These are phyloP conservation scores for Sisymbrium irio DNA, from an alignment of 345 rosid genomes.

Conservation along the genomic window DNA sequence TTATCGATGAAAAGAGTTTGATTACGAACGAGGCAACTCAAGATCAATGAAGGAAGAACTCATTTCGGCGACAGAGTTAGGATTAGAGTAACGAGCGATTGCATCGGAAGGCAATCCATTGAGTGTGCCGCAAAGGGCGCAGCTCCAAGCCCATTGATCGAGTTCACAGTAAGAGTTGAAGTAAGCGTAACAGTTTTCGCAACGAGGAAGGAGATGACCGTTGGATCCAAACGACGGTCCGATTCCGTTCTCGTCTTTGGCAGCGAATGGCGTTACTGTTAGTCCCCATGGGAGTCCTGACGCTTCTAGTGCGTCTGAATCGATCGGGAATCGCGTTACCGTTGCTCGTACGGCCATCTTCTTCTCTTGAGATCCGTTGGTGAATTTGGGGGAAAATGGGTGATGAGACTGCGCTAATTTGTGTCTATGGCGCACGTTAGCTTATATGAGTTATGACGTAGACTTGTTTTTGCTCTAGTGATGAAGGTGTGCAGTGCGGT, in stretches of 20 bases:
- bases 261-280: constrained; percentile 81
- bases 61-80: constrained; percentile 84
- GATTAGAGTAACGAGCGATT: constrained; percentile 73
- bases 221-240: constrained; percentile 74
- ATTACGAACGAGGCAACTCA: constrained; percentile 70
- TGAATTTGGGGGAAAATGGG: not conserved
- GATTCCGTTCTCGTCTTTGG: constrained; percentile 81
- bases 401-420: constrained; percentile 24
- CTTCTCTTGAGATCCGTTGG: not conserved
- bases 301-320: constrained; percentile 71
- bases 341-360: constrained; percentile 80
- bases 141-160: constrained; percentile 98
- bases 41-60: constrained; percentile 93
- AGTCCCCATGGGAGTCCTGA: constrained; percentile 94
- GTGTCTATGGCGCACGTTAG: constrained; percentile 22
- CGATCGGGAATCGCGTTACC: constrained; percentile 74
- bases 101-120: constrained; percentile 74
- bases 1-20: not conserved
- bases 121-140: constrained; percentile 87
- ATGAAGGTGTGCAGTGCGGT: too few relatives aligned
- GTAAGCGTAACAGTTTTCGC: constrained; percentile 93
- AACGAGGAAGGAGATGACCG: constrained; percentile 81
- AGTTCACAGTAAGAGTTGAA: constrained; percentile 91
- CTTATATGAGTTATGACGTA: not conserved
- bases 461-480: too few relatives aligned